phyloP scores from a whole-genome alignment of 176 grass and related monocot species.

The Panicum miliaceum region DNA sequence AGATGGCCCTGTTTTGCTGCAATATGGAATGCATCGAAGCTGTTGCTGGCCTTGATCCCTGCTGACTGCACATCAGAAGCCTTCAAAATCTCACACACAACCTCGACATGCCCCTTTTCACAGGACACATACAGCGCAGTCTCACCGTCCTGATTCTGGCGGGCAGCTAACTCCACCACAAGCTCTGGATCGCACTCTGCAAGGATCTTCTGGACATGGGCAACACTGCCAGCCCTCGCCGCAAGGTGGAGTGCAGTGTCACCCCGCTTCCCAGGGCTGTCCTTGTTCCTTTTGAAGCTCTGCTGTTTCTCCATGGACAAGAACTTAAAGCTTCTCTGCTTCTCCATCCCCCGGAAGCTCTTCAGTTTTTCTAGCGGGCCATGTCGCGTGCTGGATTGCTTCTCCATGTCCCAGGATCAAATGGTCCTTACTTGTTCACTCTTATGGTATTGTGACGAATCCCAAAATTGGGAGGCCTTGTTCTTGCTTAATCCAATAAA shows the following conservation, averaged over 20 bases:
- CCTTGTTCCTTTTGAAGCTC: slow-evolving; percentile 86
- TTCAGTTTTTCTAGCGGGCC: slow-evolving; percentile 56
- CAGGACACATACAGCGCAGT: slow-evolving; percentile 79
- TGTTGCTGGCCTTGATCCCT: slow-evolving; percentile 70
- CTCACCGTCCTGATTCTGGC: slow-evolving; percentile 79
- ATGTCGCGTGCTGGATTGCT: slow-evolving; percentile 48
- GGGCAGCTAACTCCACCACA: slow-evolving; percentile 56
- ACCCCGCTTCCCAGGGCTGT: slow-evolving; percentile 83
- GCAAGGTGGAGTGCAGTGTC: slow-evolving; percentile 76
- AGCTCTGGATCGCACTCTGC: slow-evolving; percentile 53
- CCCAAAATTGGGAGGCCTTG: slow-evolving; percentile 8
- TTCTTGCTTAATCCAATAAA: slow-evolving; percentile 30
- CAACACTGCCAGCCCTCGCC: slow-evolving; percentile 72
- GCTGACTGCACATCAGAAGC: slow-evolving; percentile 74
- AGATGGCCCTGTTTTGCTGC: slow-evolving; percentile 92
- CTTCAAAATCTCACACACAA: slow-evolving; percentile 79
- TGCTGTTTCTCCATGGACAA: slow-evolving; percentile 80
- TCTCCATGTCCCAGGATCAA: slow-evolving; percentile 53
- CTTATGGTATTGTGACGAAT: not conserved
- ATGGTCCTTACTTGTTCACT: not conserved
- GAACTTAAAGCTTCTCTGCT: slow-evolving; percentile 75
- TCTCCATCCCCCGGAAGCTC: slow-evolving; percentile 72
- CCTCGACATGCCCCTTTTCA: slow-evolving; percentile 78
- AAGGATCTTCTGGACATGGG: slow-evolving; percentile 70
- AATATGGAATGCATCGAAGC: slow-evolving; percentile 88